Evolutionary conservation across 768 basidiomycete species (phyloP), one percentile per base, ranked within the genome.

Genomic region (Tulasnella sp.): DNA sequence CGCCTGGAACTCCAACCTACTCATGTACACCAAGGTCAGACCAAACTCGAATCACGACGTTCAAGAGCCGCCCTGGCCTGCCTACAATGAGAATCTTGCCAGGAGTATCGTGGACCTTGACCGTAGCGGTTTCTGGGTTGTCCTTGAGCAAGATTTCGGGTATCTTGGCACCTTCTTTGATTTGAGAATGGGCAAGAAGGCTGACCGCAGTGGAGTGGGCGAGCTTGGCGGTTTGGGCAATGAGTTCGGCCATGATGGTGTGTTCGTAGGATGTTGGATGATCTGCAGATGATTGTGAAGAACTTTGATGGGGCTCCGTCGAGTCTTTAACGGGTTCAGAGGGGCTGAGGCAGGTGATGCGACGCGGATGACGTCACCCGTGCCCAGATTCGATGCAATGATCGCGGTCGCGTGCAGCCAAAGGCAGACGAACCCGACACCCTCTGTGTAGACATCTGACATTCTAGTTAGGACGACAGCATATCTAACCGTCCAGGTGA

Each of bases 1-100:
- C 91, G 19, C 91, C 92, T 0, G 93, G 92, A 40, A 93, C 90
- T 15, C 90, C 89, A 74, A 93, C 85, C 91, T 91, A 72, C 2
- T 31, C 58, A 19, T 64, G 5, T 15, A 17, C 25, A 7, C 29
- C 11, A 1, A 8, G 2, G 8, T 64, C 58, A 64, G 58, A 58
- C 54, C 54, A 31, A 7, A 58, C 9, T n/a, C 25, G 14, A 34
- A 64, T 64, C 31, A 72, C 25, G 31, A 42, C 19, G 42, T 37
- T 54, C 8, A 25, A 70, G 17, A 2, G 54, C 11, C 17, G 22
- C 37, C 12, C 14, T 12, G 29, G 34, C 29, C 19, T 39, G 85
- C 88, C 49, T 79, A 91, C 91, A 76, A 92, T 86, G 80, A 91
- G 81, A 79, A 89, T 89, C 83, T 88, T 90, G 34, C 91, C 90